phyloP scores from a whole-genome alignment of 2,329 filamentous ascomycete genomes.

The Cordyceps fumosorosea region DNA sequence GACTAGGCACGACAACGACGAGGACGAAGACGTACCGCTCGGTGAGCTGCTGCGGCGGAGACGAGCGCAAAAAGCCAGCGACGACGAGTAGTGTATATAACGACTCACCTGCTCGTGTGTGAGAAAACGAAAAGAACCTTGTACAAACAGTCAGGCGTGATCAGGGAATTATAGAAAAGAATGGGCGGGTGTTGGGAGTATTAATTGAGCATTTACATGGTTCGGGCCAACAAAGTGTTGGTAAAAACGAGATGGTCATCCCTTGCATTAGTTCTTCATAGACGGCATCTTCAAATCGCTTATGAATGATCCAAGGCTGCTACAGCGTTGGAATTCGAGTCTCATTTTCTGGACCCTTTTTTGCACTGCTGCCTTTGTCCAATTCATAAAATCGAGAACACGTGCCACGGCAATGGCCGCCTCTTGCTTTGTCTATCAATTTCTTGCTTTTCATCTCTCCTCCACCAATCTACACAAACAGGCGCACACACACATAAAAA shows the following conservation, averaged over 20 bases:
- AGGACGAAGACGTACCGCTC: constrained; percentile 43
- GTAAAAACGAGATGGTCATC: background rate
- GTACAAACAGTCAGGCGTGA: background rate
- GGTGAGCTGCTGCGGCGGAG: constrained; percentile 53
- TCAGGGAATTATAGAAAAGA: background rate
- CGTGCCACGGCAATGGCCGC: background rate
- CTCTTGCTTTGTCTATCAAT: background rate
- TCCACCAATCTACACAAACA: background rate
- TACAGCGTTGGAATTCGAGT: no score
- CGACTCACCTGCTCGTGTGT: background rate
- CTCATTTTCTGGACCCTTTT: no score
- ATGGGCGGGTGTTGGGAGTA: background rate
- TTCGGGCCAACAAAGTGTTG: background rate
- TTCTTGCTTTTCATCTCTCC: background rate
- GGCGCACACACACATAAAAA: background rate
- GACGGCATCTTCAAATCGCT: background rate
- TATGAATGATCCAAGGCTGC: background rate
- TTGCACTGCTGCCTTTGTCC: no score
- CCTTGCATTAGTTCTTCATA: background rate
- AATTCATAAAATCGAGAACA: background rate
- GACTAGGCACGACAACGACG: constrained; percentile 54
- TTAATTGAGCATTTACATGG: background rate
- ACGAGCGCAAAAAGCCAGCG: constrained; percentile 27
- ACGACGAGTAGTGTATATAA: constrained; percentile 19
- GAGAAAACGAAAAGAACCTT: background rate